A percentile compares a stretch with the other conserved stretches of the same genome.
These are phyloP conservation scores for Pseudogymnoascus sp. DNA, from an alignment of 2,329 filamentous ascomycete genomes.

Conservation along the genomic window DNA sequence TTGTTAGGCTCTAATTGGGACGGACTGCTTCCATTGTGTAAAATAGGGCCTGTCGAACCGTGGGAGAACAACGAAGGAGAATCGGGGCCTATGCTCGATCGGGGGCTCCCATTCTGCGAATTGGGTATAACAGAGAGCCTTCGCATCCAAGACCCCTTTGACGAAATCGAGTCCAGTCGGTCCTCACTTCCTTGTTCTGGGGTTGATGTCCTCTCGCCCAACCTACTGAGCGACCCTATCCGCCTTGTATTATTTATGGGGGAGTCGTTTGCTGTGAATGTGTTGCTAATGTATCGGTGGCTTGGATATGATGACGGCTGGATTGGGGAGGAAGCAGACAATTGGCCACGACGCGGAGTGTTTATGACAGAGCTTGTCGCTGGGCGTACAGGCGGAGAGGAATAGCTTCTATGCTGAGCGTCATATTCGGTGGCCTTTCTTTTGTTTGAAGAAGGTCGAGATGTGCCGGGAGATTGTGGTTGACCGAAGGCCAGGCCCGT, in stretches of 20 bases:
- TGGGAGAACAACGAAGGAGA: slow-evolving; percentile 62
- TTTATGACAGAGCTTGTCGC: slow-evolving; percentile 24
- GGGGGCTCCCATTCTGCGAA: slow-evolving; percentile 56
- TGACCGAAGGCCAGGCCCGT: slow-evolving; percentile 28
- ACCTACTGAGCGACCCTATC: slow-evolving; percentile 21
- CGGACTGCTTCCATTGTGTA: slow-evolving; percentile 32
- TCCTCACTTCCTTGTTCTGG: slow-evolving; percentile 19
- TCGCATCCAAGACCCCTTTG: slow-evolving; percentile 63
- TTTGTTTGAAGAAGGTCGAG: slow-evolving; percentile 25
- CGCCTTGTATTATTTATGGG: slow-evolving; percentile 18
- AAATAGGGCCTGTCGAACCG: slow-evolving; percentile 58
- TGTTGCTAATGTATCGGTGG: slow-evolving; percentile 13
- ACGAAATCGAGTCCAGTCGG: slow-evolving; percentile 49
- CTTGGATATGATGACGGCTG: slow-evolving; percentile 14
- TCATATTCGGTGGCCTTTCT: slow-evolving; percentile 23
- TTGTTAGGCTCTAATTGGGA: slow-evolving; percentile 59
- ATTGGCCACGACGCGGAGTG: slow-evolving; percentile 15
- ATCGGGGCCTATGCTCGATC: slow-evolving; percentile 58
- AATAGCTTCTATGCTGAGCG: slow-evolving; percentile 17
- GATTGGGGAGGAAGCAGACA: slow-evolving; percentile 4
- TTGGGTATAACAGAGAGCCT: slow-evolving; percentile 59
- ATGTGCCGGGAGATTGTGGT: slow-evolving; percentile 20
- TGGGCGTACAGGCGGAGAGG: slow-evolving; percentile 23
- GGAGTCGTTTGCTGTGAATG: slow-evolving; percentile 18
- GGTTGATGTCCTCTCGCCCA: slow-evolving; percentile 19